Base-by-base conservation (phyloP, 163 green algal species). In the Dunaliella salina region DNA sequence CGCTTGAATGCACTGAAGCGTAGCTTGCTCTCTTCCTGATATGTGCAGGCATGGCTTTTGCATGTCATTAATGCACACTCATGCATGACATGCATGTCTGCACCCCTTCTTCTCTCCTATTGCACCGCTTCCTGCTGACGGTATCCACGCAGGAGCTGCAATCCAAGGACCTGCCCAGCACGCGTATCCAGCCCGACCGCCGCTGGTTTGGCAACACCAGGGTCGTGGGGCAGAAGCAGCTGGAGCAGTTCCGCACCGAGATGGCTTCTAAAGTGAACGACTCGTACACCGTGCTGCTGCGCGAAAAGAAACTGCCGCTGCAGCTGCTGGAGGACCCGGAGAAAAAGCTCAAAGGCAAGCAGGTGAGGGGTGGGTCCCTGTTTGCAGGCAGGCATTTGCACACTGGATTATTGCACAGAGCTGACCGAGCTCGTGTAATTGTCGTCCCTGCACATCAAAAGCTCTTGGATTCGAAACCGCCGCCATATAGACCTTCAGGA, bases 131-230 rank as follows among this genome's bases (percentile, higher is more conserved):
- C 20, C 11, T 69, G 57, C 25, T 11, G 33, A 45, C 84, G n/a
- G 8, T 40, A 59, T 24, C 25, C 13, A 35, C 85, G 33, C 91
- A 98, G 93, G 96, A 99, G 30, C 90, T 98, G 45, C 97, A 99
- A 91, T 96, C 91, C 59, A 98, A 96, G 86, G 97, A 98, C 12
- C 90, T 99, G 63, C 97, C 97, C 25, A 96, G 88, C 81, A 99
- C 96, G 30, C 93, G 97, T 34, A 99, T 99, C 85, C 93, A 98
- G 84, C 97, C 97, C 24, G 97, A 99, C 90, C 92, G 97, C 20
- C 93, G 97, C 30, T 98, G 96, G 96, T 98, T 98, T 90, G 97
- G 97, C 82, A 99, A 99, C 93, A 99, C 97, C 22, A 94, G 97
- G 57, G 96, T 99, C 3, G 95, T 99, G 30, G 97, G 97, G 0